Base-by-base conservation (phyloP, 2,329 filamentous ascomycete genomes). In the Elsinoe perseae region DNA sequence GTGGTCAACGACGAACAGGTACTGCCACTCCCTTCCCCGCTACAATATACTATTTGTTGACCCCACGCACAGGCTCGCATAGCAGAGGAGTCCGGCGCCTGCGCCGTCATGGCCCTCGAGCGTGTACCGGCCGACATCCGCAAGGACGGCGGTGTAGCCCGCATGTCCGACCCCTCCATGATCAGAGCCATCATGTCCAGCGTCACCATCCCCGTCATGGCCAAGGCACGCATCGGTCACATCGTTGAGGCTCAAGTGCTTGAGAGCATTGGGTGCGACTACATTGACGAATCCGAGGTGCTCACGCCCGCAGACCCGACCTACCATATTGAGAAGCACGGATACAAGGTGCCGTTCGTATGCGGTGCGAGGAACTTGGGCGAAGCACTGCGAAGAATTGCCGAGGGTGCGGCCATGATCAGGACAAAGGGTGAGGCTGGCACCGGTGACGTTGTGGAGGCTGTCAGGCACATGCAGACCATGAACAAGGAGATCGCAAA, bases 191-290 rank as follows among this genome's bases (percentile, higher is more conserved):
- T 98, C 71, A 95, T 96, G 83, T 83, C 80, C 2, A 85, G 90
- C 38, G 93, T 97, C 46, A 97, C 92, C 55, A 96, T 97, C 66
- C 93, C 93, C 65, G 93, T 98, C 72, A 97, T 98, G 93, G 93
- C 93, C 61, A 98, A 98, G 77, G 92, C 92, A 21, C 83, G 93
- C 69, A 98, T 97, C 70, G 93, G 93, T 34, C 93, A 98, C 76
- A 91, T 96, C 64, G 92, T 96, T 66, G 93, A 98, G 78, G 96
- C 91, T 77, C 92, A 88, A 79, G 95, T 98, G 75, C 87, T 98
- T 68, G 88, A 97, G 79, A 84, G 89, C 57, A 84, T 97, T 56
- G 91, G 89, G 60, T 87, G 97, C 65, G 93, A 98, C 78, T 98
- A 95, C 78, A 93, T 98, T 65, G 91, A 98, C 74, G 93, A 98